Evolutionary conservation across 352 stramenopile genomes (phyloP), one percentile per base, ranked within the genome.

Genomic region (Plasmopara muralis): DNA sequence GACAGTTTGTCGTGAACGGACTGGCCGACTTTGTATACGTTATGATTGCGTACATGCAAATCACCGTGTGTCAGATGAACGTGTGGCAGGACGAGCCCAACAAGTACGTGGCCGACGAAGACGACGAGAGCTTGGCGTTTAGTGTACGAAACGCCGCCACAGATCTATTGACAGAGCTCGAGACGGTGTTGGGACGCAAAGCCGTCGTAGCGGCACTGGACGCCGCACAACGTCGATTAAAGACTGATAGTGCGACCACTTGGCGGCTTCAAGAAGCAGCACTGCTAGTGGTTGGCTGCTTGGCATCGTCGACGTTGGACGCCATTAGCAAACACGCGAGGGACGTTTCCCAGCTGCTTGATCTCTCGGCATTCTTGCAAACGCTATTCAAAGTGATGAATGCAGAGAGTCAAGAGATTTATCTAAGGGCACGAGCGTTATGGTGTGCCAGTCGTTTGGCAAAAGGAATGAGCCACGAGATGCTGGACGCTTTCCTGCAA

Each of bases 41-140:
- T 37, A 85, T 89, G 74, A 77, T 93, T 52, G 74, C 67, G 38
- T 93, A 90, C 68, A 89, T 90, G 77, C 79, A 90, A 44, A 93
- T 93, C 50, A 88, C 79, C 1, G 55, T 65, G 43, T 74, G 73
- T 46, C 83, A 93, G 53, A 76, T 84, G 63, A 67, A 84, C 50
- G 73, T 68, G 37, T 93, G 83, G 83, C 59, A 78, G 30, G 83
- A 89, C 12, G 76, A 90, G 44, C 76, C 83, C 30, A 90, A 93
- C 63, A 83, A 88, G 60, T 93, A 90, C 57, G 72, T 93, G 13
- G 79, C 79, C 0, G 83, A 93, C 43, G 83, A 93, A 63, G 83
- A 93, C 51, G 83, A 93, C 55, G 77, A 90, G 47, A 88, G 77
- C 33, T 54, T 88, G n/a, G 57, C 76, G 41, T 88, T 87, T 59